Conservation (phyloP, 73 alveolate genomes). For the Chromera velia region DNA sequence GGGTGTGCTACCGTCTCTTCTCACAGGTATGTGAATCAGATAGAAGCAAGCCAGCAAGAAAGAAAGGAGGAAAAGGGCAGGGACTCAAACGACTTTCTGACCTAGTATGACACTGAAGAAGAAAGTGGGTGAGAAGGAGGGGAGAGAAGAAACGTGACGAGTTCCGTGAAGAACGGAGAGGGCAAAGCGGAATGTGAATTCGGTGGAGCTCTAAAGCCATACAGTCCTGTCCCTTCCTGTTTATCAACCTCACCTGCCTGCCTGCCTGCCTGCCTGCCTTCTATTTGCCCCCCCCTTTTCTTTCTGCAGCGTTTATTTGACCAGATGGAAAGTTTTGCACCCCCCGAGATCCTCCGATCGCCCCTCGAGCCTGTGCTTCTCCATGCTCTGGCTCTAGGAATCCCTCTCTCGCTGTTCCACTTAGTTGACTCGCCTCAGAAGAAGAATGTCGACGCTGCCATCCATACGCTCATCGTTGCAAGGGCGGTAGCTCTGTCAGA, state of each 20-base stretch:
- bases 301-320: conserved; percentile 33
- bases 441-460: neutral
- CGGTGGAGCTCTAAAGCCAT: neutral
- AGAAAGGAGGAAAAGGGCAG: neutral
- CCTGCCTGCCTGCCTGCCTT: neutral
- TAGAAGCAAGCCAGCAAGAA: neutral
- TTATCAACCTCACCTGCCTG: neutral
- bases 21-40: conserved; percentile 64
- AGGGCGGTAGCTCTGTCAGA: no score
- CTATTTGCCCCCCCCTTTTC: no score
- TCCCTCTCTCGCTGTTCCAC: no score
- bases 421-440: neutral
- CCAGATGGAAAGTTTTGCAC: conserved; percentile 58
- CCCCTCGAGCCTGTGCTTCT: conserved; percentile 68
- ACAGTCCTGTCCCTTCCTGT: no score
- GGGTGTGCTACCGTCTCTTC: conserved; percentile 77
- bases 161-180: no score
- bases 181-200: no score
- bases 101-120: no score
- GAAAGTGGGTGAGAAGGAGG: no score
- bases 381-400: conserved; percentile 65
- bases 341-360: conserved; percentile 68
- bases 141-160: no score
- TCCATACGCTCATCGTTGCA: neutral
- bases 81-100: no score